Percentiles rank a stretch among this genome's conserved stretches.
These are phyloP conservation scores for Gardenia jasminoides DNA, from an alignment of 257 asterid genomes.

Conservation along the genomic window DNA sequence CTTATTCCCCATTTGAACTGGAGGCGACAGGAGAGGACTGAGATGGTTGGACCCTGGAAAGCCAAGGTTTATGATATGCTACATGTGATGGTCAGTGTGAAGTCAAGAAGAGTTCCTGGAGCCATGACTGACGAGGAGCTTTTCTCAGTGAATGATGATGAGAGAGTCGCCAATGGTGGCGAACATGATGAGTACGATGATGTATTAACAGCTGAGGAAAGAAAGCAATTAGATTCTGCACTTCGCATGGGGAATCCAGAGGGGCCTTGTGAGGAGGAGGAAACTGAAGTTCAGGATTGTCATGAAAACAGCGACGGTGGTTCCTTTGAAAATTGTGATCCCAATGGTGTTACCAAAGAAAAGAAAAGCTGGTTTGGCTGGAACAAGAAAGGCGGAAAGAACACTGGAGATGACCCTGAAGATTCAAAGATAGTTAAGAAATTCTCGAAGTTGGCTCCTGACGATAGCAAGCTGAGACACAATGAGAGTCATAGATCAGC, in stretches of 20 bases:
- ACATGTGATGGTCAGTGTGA: constrained; percentile 91
- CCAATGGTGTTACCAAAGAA: constrained; percentile 72
- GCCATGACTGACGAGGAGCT: constrained; percentile 99
- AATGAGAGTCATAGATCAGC: constrained; percentile 63
- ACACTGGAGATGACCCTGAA: constrained; percentile 68
- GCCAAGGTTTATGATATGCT: constrained; percentile 96
- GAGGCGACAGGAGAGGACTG: constrained; percentile 97
- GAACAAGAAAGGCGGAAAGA: constrained; percentile 80
- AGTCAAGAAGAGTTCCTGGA: constrained; percentile 99
- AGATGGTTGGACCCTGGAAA: constrained; percentile 95
- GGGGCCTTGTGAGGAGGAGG: constrained; percentile 75
- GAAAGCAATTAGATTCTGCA: constrained; percentile 90
- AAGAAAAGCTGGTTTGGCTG: constrained; percentile 94
- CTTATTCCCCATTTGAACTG: constrained; percentile 90
- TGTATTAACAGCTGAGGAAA: constrained; percentile 93
- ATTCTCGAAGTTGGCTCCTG: constrained; percentile 74
- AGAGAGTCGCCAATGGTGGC: constrained; percentile 52
- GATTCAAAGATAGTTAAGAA: constrained; percentile 76
- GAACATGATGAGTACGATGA: constrained; percentile 71
- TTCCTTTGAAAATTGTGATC: constrained; percentile 69
- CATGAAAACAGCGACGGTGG: constrained; percentile 59
- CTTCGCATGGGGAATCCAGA: constrained; percentile 66
- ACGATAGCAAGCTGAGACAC: constrained; percentile 60
- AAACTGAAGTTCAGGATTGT: constrained; percentile 63
- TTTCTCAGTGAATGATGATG: constrained; percentile 80